Evolutionary conservation across 2,329 filamentous ascomycete species (phyloP), one percentile per base, ranked within the genome.

Genomic region (Cadophora sp.): DNA sequence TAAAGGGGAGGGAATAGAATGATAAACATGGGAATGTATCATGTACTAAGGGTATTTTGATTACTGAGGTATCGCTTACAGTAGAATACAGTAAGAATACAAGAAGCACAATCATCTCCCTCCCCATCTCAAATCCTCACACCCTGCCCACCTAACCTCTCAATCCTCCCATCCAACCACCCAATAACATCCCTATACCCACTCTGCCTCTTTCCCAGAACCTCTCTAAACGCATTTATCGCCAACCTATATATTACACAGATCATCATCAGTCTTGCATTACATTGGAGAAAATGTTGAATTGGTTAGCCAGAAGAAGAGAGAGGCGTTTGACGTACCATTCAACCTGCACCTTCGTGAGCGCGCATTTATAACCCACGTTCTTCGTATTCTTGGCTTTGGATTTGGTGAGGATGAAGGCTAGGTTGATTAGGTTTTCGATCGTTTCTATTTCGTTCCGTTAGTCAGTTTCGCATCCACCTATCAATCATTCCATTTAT

Each of bases 181-280:
- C 76, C 77, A 66, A 97, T 78, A 16, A 94, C 84, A 36, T 79
- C 79, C 5, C 75, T 75, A 78, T 93, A 92, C 64, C 83, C 85
- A 41, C 90, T 89, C 82, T 97, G 94, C 77, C 91, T 93, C 72
- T 83, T 85, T 58, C 79, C 77, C 73, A 97, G 82, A 33, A 96
- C 89, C 61, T 83, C 80, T 55, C 82, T 78, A 74, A 97, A 97
- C 5, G 93, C 93, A 33, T 83, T 82, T 61, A 89, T 87, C 0
- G 89, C 90, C 67, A 95, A 81, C 64, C 71, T 73, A 82, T 89
- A 13, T 45, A 3, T n/a, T 8, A 18, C 43, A 41, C 7, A 22
- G 3, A 36, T 14, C n/a, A n/a, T n/a, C n/a, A 50, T 50, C 47
- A 50, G 47, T 22, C 3, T 30, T 4, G 27, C 27, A 30, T 30